Percentiles rank a stretch among this genome's conserved stretches.
Evolutionary conservation across 2,329 filamentous ascomycete genomes (phyloP).

Genomic region (Alternaria infectoria): DNA sequence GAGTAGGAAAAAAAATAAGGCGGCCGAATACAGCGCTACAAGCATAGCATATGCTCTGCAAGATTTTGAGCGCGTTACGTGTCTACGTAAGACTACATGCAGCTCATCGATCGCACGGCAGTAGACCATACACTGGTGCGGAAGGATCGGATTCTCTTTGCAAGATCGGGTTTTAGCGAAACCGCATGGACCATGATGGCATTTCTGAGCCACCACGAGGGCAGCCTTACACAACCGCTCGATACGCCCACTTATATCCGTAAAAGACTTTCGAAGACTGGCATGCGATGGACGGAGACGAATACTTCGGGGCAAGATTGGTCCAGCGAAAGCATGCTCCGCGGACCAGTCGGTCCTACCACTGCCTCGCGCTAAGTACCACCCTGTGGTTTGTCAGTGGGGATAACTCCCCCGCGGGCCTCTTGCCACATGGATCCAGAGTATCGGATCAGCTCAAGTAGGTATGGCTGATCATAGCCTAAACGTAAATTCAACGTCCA

Average conservation of each 20-base stretch:
- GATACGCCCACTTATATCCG: neutral
- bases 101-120: constrained; percentile 1
- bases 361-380: constrained; percentile 1
- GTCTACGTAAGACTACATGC: neutral
- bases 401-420: neutral
- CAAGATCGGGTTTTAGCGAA: constrained; percentile 5
- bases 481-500: constrained; percentile 10
- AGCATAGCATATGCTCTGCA: neutral
- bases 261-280: neutral
- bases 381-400: neutral
- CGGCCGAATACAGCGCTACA: neutral
- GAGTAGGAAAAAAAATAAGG: neutral
- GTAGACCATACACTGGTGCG: neutral
- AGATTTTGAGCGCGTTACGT: neutral
- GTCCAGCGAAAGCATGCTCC: neutral
- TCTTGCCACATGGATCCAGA: neutral
- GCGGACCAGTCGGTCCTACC: constrained; percentile 1
- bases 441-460: constrained; percentile 1
- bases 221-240: neutral
- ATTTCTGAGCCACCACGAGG: neutral
- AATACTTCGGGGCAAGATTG: neutral
- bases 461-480: neutral
- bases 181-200: constrained; percentile 1
- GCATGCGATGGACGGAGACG: neutral
- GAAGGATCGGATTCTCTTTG: constrained; percentile 1